phyloP scores from a whole-genome alignment of 2,329 filamentous ascomycete species.

The Alternaria triticina region DNA sequence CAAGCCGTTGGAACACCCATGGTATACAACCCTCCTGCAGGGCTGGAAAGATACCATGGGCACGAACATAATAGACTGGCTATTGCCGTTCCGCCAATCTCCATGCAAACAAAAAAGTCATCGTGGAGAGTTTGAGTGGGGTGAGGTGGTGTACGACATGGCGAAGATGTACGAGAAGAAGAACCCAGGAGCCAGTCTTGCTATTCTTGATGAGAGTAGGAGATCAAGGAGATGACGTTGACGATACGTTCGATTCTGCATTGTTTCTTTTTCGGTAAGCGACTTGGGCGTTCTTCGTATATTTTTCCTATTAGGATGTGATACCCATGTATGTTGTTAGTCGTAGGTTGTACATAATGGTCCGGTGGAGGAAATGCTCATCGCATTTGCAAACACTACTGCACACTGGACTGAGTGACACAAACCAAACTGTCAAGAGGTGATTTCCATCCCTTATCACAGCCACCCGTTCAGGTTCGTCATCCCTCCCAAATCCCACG shows the following conservation, averaged over 20 bases:
- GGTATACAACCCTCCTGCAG: conserved; percentile 71
- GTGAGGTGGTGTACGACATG: conserved; percentile 60
- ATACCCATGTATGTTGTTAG: conserved; percentile 23
- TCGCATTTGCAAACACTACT: neutral
- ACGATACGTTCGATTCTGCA: conserved; percentile 9
- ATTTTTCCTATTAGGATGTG: conserved; percentile 11
- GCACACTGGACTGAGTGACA: neutral
- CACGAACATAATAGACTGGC: conserved; percentile 72
- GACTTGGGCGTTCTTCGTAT: neutral
- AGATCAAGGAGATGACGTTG: neutral
- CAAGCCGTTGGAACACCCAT: conserved; percentile 79
- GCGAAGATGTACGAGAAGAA: conserved; percentile 33
- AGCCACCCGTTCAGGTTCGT: neutral
- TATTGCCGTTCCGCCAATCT: conserved; percentile 76
- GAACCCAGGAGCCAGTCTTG: conserved; percentile 26
- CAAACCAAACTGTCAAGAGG: neutral
- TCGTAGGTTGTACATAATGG: neutral
- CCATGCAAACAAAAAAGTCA: conserved; percentile 74
- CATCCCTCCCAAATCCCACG: neutral
- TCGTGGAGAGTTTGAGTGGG: conserved; percentile 72
- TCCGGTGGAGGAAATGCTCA: neutral
- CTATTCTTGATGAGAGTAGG: conserved; percentile 19
- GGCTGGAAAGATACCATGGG: conserved; percentile 89
- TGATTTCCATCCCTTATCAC: neutral
- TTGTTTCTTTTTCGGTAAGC: conserved; percentile 3